A percentile compares a stretch with the other conserved stretches of the same genome.
These are phyloP conservation scores for Aspergillus neoniger DNA, from an alignment of 2,329 filamentous ascomycete species.

Conservation along the genomic window DNA sequence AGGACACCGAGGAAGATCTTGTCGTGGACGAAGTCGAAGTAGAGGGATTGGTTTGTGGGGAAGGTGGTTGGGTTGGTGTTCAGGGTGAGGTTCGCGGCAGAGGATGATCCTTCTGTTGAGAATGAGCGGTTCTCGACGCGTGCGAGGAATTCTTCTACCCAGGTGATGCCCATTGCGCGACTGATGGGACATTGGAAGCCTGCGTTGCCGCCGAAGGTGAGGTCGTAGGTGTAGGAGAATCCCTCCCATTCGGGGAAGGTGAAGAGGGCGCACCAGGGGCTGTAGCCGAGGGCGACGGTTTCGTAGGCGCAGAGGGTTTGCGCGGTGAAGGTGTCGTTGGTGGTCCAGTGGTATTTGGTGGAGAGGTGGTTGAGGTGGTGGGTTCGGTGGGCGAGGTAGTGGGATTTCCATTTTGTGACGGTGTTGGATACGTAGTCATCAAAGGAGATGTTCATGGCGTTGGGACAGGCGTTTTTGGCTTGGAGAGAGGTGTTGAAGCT, in stretches of 20 bases:
- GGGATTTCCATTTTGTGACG: constrained; percentile 59
- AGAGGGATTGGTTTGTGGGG: constrained; percentile 70
- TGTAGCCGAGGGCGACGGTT: constrained; percentile 74
- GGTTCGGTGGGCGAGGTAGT: constrained; percentile 67
- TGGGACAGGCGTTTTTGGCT: constrained; percentile 11
- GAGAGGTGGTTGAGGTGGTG: constrained; percentile 60
- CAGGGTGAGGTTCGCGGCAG: constrained; percentile 51
- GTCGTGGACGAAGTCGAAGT: constrained; percentile 79
- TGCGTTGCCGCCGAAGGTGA: constrained; percentile 63
- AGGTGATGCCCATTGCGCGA: constrained; percentile 71
- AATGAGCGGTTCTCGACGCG: constrained; percentile 52
- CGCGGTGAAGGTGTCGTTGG: constrained; percentile 64
- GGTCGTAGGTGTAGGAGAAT: constrained; percentile 71
- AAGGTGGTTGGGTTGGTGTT: constrained; percentile 66
- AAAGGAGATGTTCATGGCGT: background rate
- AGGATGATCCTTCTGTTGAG: constrained; percentile 22
- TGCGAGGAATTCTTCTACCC: constrained; percentile 71
- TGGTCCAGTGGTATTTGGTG: constrained; percentile 63
- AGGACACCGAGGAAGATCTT: constrained; percentile 71
- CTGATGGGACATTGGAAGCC: constrained; percentile 67
- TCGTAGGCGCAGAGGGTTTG: constrained; percentile 77
- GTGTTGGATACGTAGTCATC: constrained; percentile 1
- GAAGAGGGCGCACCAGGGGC: constrained; percentile 72
- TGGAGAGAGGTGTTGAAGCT: constrained; percentile 32
- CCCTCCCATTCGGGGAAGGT: constrained; percentile 73